Evolutionary conservation across 345 rosid species (phyloP), one percentile per base, ranked within the genome.

Genomic region (Physaria fendleri): DNA sequence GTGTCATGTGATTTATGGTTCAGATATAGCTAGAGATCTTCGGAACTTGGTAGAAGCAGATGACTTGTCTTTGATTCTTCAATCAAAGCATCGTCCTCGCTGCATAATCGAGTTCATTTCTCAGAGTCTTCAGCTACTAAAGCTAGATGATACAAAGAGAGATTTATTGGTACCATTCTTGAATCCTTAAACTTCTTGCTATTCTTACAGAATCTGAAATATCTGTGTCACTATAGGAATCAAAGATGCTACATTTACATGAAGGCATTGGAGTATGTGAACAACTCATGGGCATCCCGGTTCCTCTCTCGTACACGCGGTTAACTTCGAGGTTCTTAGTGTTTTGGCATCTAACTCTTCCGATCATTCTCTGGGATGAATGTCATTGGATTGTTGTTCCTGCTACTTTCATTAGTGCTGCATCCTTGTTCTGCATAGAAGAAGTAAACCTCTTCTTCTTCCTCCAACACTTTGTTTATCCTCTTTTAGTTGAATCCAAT

Each of bases 381-480:
- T 91, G 98, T 66, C 96, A 85, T 52, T 91, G 98, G 98, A 85
- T 88, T 8, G 95, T 88, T 39, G 91, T 91, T 54, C 96, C 98
- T 45, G 95, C 98, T 42, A 91, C 98, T 67, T 91, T 91, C 62
- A 66, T 91, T 64, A 91, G 95, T 37, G 96, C 96, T 32, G 96
- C 95, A 35, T 91, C 96, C 30, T 71, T 91, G 38, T 91, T 91
- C 79, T 91, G 98, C 83, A 91, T 85, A 11, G 98, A 91, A 84
- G 98, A 91, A 65, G 98, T 70, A n/a, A n/a, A 62, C 20, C 1
- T 27, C 15, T 4, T 25, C 38, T 7, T 68, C 58, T 24, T 55
- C 39, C 47, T 37, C 20, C 13, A 4, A 14, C 18, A 28, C 38
- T 49, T 28, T 48, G 37, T 28, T 27, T 27, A 48, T 28, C 54